Percentiles rank a stretch among this genome's conserved stretches.
phyloP scores from a whole-genome alignment of 305 asterid genomes.

The Rubia occidens region DNA sequence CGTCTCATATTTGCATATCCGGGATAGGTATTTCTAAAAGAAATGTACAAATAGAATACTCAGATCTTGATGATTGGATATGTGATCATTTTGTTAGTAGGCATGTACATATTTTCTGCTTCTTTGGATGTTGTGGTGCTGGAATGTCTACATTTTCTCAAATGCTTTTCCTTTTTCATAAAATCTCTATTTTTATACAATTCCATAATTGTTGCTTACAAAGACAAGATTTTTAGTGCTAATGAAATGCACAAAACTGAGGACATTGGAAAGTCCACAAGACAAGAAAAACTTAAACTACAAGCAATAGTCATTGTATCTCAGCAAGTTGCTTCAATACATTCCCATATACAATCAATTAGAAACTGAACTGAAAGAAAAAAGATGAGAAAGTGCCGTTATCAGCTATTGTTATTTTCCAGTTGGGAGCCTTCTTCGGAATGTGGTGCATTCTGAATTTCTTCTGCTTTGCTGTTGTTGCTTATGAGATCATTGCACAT shows the following conservation, averaged over 20 bases:
- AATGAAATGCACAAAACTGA: constrained; percentile 13
- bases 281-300: constrained; percentile 8
- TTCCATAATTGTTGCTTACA: constrained; percentile 10
- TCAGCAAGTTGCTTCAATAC: constrained; percentile 75
- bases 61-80: constrained; percentile 10
- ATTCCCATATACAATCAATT: constrained; percentile 28
- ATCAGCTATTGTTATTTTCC: constrained; percentile 41
- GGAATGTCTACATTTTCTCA: no score
- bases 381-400: constrained; percentile 14
- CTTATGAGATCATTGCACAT: constrained; percentile 50
- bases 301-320: constrained; percentile 27
- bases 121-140: not conserved
- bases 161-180: not conserved
- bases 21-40: constrained; percentile 26
- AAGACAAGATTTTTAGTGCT: constrained; percentile 9
- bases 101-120: constrained; percentile 13
- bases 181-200: constrained; percentile 18
- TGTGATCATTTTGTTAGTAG: constrained; percentile 2
- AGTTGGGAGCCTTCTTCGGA: constrained; percentile 37
- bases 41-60: constrained; percentile 45
- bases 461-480: constrained; percentile 25
- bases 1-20: constrained; percentile 20
- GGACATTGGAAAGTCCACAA: constrained; percentile 11
- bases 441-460: constrained; percentile 28
- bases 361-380: constrained; percentile 9